phyloP scores from a whole-genome alignment of 495 filamentous ascomycete species.

The Podospora bellae-mahoneyi region DNA sequence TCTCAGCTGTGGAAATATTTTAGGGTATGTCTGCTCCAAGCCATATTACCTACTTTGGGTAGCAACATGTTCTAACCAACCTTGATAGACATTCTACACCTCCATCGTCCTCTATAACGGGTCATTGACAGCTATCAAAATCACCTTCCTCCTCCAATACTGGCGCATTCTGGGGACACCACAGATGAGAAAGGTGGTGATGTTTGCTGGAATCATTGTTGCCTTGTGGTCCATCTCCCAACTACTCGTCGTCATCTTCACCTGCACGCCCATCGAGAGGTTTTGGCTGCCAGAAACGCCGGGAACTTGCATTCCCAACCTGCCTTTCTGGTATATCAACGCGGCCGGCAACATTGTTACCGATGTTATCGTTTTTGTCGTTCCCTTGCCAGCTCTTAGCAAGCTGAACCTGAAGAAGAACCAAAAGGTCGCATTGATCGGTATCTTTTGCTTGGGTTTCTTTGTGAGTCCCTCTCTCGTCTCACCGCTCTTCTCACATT shows the following conservation, averaged over 20 bases:
- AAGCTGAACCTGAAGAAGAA: conserved; percentile 27
- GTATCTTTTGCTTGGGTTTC: conserved; percentile 33
- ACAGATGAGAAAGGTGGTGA: conserved; percentile 30
- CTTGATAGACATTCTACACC: conserved; percentile 37
- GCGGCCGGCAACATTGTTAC: conserved; percentile 51
- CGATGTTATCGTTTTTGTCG: conserved; percentile 48
- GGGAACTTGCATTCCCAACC: conserved; percentile 44
- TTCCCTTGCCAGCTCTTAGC: conserved; percentile 48
- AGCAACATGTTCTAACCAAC: conserved; percentile 6
- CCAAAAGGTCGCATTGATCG: conserved; percentile 29
- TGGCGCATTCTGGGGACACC: conserved; percentile 38
- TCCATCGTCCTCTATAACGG: conserved; percentile 45
- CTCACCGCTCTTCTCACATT: background rate
- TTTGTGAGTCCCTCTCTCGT: conserved; percentile 12
- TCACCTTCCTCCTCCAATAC: conserved; percentile 44
- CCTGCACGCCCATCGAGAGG: conserved; percentile 32
- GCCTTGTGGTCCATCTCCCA: conserved; percentile 40
- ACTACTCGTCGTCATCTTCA: conserved; percentile 40
- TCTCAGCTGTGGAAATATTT: conserved; percentile 24
- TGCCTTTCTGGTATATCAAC: conserved; percentile 48
- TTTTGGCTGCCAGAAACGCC: conserved; percentile 39
- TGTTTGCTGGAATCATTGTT: conserved; percentile 33
- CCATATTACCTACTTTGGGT: background rate
- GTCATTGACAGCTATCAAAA: conserved; percentile 40
- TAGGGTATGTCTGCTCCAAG: conserved; percentile 14